Conservation (phyloP, 2,329 filamentous ascomycete genomes). For the Pyrenophora seminiperda region DNA sequence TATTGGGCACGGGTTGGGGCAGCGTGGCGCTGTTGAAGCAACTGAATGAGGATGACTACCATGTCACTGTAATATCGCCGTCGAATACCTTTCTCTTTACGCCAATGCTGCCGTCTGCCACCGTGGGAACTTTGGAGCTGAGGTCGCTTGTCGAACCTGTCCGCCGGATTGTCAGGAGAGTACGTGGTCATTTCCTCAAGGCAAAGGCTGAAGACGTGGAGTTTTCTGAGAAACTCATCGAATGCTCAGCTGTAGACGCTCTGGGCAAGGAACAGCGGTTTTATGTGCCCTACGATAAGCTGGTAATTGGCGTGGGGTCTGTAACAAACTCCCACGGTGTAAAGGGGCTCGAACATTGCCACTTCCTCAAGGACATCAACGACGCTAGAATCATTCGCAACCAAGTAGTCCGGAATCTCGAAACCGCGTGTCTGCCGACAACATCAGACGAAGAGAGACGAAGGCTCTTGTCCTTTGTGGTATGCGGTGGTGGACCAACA, state of each 20-base stretch:
- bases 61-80: slow-evolving; percentile 92
- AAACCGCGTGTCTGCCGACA: slow-evolving; percentile 89
- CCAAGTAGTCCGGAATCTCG: slow-evolving; percentile 84
- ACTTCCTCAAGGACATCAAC: slow-evolving; percentile 93
- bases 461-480: slow-evolving; percentile 89
- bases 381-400: slow-evolving; percentile 91
- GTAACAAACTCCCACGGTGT: slow-evolving; percentile 95
- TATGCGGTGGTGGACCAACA: slow-evolving; percentile 92
- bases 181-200: slow-evolving; percentile 88
- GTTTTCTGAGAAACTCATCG: slow-evolving; percentile 88
- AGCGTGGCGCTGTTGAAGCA: slow-evolving; percentile 90
- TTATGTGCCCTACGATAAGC: slow-evolving; percentile 96
- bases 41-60: slow-evolving; percentile 87
- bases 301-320: slow-evolving; percentile 90
- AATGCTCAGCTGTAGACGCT: slow-evolving; percentile 75
- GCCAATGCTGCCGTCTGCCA: slow-evolving; percentile 95
- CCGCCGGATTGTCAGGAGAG: slow-evolving; percentile 75
- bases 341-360: slow-evolving; percentile 88
- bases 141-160: slow-evolving; percentile 92
- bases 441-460: slow-evolving; percentile 85
- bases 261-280: slow-evolving; percentile 77
- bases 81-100: slow-evolving; percentile 98
- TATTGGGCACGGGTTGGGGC: slow-evolving; percentile 94
- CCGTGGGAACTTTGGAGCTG: slow-evolving; percentile 91
- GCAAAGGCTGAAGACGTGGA: slow-evolving; percentile 87